Evolutionary conservation across 768 basidiomycete genomes (phyloP).

Genomic region (Amanita polypyramis): DNA sequence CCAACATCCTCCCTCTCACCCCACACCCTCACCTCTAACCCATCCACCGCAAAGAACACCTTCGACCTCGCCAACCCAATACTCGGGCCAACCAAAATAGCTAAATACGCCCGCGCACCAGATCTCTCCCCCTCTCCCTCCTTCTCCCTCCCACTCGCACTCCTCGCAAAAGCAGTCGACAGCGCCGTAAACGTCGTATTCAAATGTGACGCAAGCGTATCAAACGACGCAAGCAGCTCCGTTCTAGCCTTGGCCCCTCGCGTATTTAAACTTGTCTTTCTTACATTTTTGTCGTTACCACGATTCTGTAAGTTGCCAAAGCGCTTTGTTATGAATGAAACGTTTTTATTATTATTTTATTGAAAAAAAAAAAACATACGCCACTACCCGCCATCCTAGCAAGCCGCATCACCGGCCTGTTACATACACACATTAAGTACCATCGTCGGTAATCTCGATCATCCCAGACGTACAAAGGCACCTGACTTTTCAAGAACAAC

Average conservation of each 20-base stretch:
- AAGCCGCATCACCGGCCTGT: constrained; percentile 59
- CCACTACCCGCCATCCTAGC: constrained; percentile 41
- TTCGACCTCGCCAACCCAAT: constrained; percentile 48
- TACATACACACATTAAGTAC: no score
- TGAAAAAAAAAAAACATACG: constrained; percentile 19
- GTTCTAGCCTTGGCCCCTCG: constrained; percentile 47
- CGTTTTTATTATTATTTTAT: no score
- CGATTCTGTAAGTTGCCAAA: no score
- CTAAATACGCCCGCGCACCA: constrained; percentile 37
- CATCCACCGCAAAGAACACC: constrained; percentile 55
- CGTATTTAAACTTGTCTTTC: constrained; percentile 15
- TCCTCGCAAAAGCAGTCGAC: constrained; percentile 49
- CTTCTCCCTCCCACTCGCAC: neutral
- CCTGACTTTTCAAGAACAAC: constrained; percentile 67
- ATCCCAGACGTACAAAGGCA: constrained; percentile 54
- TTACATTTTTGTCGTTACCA: neutral
- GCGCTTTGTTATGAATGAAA: no score
- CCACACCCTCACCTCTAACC: constrained; percentile 41
- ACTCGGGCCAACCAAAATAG: constrained; percentile 58
- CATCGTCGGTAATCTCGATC: neutral
- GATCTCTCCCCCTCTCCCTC: neutral
- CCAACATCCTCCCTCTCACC: constrained; percentile 21
- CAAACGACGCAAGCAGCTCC: constrained; percentile 56
- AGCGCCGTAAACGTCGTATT: constrained; percentile 65
- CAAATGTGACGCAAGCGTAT: constrained; percentile 64